Conservation (phyloP, 495 filamentous ascomycete genomes). For the Geoglossum glabrum region DNA sequence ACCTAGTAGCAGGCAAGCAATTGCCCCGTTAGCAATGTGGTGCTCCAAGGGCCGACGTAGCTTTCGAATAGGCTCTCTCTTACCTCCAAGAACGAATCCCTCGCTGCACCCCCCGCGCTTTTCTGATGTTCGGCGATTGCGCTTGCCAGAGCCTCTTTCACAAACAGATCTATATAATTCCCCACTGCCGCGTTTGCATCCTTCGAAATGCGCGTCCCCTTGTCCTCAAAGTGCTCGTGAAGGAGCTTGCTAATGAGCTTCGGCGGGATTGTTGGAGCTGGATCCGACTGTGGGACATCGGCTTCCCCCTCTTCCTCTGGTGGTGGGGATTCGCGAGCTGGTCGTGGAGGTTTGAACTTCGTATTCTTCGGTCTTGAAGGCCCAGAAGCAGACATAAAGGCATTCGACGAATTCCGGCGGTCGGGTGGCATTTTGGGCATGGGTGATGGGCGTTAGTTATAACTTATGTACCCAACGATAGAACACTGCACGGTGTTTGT, state of each 20-base stretch:
- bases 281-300: slow-evolving; percentile 1
- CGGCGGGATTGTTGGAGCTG: slow-evolving; percentile 38
- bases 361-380: not conserved
- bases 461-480: no score
- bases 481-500: no score
- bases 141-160: slow-evolving; percentile 74
- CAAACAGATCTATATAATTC: slow-evolving; percentile 83
- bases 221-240: slow-evolving; percentile 53
- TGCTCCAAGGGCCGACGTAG: not conserved
- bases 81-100: slow-evolving; percentile 56
- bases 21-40: not conserved
- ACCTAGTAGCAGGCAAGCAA: slow-evolving; percentile 24
- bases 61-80: slow-evolving; percentile 11
- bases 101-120: not conserved
- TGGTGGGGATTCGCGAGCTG: not conserved
- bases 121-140: slow-evolving; percentile 47
- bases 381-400: not conserved
- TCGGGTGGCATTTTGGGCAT: not conserved
- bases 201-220: slow-evolving; percentile 51
- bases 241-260: slow-evolving; percentile 56
- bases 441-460: no score
- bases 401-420: not conserved
- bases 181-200: slow-evolving; percentile 61
- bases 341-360: slow-evolving; percentile 3
- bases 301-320: not conserved